Percentiles rank a stretch among this genome's conserved stretches.
Conservation (phyloP, 1,284 basidiomycete genomes). For the Marasmius oreades region DNA sequence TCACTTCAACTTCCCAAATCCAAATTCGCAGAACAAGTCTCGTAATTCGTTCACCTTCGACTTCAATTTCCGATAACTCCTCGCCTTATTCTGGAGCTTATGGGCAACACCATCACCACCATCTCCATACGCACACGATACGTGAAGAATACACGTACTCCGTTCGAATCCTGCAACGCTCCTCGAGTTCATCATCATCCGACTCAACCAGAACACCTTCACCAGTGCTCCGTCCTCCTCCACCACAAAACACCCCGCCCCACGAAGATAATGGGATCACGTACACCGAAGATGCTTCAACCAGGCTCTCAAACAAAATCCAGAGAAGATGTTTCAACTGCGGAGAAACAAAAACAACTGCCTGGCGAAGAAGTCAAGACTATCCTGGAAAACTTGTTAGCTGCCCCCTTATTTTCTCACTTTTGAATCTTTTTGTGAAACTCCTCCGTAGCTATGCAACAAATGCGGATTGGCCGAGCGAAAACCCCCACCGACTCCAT, state of each 20-base stretch:
- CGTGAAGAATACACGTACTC: neutral
- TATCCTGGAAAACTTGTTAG: neutral
- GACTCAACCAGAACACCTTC: neutral
- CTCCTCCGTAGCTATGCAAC: neutral
- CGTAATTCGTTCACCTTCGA: neutral
- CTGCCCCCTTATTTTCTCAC: neutral
- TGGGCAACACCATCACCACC: neutral
- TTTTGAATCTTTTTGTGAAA: neutral
- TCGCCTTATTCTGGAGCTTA: neutral
- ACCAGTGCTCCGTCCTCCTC: neutral
- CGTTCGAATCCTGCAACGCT: neutral
- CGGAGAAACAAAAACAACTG: neutral
- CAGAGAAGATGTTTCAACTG: neutral
- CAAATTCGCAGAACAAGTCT: neutral
- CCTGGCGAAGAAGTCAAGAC: neutral
- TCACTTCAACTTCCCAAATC: neutral
- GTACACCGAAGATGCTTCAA: neutral
- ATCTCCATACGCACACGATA: neutral
- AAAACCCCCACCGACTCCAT: neutral
- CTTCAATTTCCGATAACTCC: neutral
- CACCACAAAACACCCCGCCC: neutral
- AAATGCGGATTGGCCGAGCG: neutral
- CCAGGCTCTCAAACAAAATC: neutral
- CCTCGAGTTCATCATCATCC: neutral
- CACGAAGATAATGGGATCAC: neutral